Percentiles rank a stretch among this genome's conserved stretches.
These are phyloP conservation scores for Paradendryphiella salina DNA, from an alignment of 2,329 filamentous ascomycete genomes.

Conservation along the genomic window DNA sequence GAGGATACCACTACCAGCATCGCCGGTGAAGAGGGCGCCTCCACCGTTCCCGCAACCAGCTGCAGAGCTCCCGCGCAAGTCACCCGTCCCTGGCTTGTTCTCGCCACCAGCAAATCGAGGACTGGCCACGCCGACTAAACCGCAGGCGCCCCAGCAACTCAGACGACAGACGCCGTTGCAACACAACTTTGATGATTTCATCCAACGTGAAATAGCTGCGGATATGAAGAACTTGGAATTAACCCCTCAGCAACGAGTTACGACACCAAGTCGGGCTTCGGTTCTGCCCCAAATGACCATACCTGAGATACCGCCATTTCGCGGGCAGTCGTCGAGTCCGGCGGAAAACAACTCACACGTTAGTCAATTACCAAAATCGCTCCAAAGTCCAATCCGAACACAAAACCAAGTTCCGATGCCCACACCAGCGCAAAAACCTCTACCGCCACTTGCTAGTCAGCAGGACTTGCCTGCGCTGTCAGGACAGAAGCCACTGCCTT, in stretches of 20 bases:
- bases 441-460: conserved; percentile 28
- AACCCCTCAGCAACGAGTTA: conserved; percentile 35
- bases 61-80: conserved; percentile 37
- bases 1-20: conserved; percentile 52
- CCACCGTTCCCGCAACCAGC: conserved; percentile 38
- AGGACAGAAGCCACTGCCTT: conserved; percentile 32
- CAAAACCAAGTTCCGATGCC: conserved; percentile 16
- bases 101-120: conserved; percentile 37
- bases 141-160: conserved; percentile 39
- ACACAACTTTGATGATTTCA: conserved; percentile 50
- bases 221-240: conserved; percentile 49
- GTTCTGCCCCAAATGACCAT: conserved; percentile 40
- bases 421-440: conserved; percentile 23
- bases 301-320: conserved; percentile 43
- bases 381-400: conserved; percentile 27
- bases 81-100: conserved; percentile 40
- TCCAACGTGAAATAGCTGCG: conserved; percentile 53
- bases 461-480: conserved; percentile 32
- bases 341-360: conserved; percentile 12
- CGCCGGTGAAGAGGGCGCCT: conserved; percentile 48
- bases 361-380: conserved; percentile 22
- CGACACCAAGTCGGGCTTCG: conserved; percentile 40
- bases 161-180: conserved; percentile 42
- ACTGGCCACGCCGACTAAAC: conserved; percentile 37
- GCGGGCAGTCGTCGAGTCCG: conserved; percentile 26